These are phyloP conservation scores for Wickerhamiella allomyrinae DNA, from an alignment of 805 yeast species.

Conservation along the genomic window DNA sequence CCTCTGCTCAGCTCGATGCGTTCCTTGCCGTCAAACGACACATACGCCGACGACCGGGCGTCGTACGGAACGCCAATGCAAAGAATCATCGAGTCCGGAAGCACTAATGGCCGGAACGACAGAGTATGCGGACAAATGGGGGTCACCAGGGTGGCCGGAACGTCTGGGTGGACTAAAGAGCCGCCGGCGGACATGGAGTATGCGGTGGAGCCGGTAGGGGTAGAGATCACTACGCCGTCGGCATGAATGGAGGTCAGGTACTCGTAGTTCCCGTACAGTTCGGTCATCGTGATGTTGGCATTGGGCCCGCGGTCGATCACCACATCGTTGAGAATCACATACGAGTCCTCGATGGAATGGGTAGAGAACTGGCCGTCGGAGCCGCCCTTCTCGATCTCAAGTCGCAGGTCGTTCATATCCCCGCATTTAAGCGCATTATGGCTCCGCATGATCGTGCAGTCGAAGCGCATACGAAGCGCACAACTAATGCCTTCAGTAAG, in stretches of 20 bases:
- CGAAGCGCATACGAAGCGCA: conserved; percentile 73
- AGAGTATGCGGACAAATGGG: conserved; percentile 95
- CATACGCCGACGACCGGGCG: conserved; percentile 89
- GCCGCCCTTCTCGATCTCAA: conserved; percentile 33
- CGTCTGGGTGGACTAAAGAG: conserved; percentile 84
- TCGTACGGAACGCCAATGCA: conserved; percentile 69
- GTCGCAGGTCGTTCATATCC: conserved; percentile 23
- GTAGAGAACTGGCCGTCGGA: conserved; percentile 9
- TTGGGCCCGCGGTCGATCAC: conserved; percentile 91
- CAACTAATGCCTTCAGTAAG: conserved; percentile 60
- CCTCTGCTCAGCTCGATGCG: conserved; percentile 72
- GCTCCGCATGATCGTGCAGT: conserved; percentile 46
- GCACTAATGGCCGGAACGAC: conserved; percentile 78
- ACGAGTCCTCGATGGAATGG: conserved; percentile 23
- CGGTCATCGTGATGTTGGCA: conserved; percentile 81
- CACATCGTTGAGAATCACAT: conserved; percentile 73
- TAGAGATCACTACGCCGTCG: conserved; percentile 82
- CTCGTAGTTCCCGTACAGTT: conserved; percentile 76
- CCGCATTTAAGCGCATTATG: conserved; percentile 16
- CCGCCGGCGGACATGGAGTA: conserved; percentile 86
- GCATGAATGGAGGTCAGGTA: conserved; percentile 83
- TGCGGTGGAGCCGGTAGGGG: conserved; percentile 95
- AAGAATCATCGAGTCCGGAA: conserved; percentile 85
- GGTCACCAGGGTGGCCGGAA: conserved; percentile 80
- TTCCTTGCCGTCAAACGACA: conserved; percentile 86